Conservation (phyloP, 1,284 basidiomycete genomes). For the Spongiforma sp. region DNA sequence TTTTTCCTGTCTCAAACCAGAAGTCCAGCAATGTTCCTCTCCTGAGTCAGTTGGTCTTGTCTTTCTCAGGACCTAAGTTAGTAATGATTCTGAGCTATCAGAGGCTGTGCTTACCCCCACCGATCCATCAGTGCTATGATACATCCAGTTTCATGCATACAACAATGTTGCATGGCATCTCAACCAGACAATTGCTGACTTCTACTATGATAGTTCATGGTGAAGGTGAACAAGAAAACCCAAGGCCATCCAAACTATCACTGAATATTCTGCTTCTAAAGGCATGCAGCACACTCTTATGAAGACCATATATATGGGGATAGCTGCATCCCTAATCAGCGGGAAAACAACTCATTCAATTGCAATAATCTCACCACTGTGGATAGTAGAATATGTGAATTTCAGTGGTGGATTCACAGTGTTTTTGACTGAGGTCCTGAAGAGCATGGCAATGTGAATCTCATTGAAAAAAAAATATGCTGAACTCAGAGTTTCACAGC, state of each 20-base stretch:
- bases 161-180: conserved; percentile 13
- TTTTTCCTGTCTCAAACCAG: too few species aligned
- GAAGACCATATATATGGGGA: conserved; percentile 8
- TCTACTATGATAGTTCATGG: conserved; percentile 10
- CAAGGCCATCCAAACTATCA: conserved; percentile 13
- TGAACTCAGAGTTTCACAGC: neutral
- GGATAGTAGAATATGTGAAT: neutral
- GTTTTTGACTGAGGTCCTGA: neutral
- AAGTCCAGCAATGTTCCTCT: too few species aligned
- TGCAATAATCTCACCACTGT: neutral
- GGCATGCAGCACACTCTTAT: neutral
- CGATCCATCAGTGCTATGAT: neutral
- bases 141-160: conserved; percentile 8
- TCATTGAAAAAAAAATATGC: conserved; percentile 6
- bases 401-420: neutral
- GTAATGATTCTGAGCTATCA: too few species aligned
- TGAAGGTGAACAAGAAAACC: conserved; percentile 9
- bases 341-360: conserved; percentile 9
- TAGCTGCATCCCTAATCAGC: conserved; percentile 8
- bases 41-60: too few species aligned
- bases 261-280: neutral
- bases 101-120: too few species aligned
- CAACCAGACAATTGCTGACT: neutral
- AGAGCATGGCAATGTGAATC: neutral
- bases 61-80: too few species aligned